Evolutionary conservation across 441 rosid species (phyloP), one percentile per base, ranked within the genome.

Genomic region (Croton laevigatus): DNA sequence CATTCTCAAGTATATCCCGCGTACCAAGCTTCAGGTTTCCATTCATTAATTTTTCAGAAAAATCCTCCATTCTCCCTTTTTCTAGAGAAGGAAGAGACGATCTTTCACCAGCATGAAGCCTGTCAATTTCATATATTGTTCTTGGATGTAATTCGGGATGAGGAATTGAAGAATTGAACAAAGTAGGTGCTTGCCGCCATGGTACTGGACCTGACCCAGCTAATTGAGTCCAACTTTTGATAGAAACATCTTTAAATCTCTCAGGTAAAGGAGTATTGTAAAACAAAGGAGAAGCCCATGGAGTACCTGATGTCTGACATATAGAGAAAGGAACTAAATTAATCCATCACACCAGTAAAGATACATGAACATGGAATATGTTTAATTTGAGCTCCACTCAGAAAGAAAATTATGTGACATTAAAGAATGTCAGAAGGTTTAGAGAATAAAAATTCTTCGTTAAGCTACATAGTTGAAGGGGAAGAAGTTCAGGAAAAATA

Each of bases 191-290:
- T 82, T 84, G 97, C 61, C 86, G 84, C 94, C 86, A 87, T 67
- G 90, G 91, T 37, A 86, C 87, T 58, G 93, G 97, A 73, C 97
- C 92, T 46, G 91, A 83, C 75, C 91, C 89, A 51, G 87, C 84
- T 72, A 93, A 81, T 48, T 87, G 91, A 80, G 67, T 81, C 97
- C 91, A 89, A 72, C 71, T 82, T 73, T 87, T 88, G 52, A 75
- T 76, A 70, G 96, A 71, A 70, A 76, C 59, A 73, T 87, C 94
- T 70, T 82, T 86, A 61, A 76, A 72, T 77, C 86, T 87, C 72
- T 90, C 94, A 19, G 92, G 55, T 13, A 84, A 72, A 58, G 89
- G 78, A 37, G 81, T 14, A 3, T 83, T 83, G 68, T 70, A 80
- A 78, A 76, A 77, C 53, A 81, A 73, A 80, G 93, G 71, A 77